Evolutionary conservation across 106 monocot genomes (phyloP).

Genomic region (Posidonia australis): DNA sequence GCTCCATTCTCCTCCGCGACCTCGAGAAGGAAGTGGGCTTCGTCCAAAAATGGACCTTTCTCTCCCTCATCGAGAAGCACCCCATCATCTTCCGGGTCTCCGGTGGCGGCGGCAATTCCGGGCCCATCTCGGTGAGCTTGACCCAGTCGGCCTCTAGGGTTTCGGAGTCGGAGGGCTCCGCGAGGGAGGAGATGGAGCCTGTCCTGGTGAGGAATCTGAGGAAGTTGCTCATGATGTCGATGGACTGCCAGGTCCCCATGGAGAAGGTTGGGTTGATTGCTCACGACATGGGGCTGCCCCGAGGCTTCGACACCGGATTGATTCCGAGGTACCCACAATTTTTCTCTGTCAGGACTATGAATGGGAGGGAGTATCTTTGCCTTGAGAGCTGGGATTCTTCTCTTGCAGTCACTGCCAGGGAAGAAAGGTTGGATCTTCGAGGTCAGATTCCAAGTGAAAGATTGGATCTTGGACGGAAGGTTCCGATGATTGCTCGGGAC

Average conservation of each 20-base stretch:
- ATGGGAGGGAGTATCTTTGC: constrained; percentile 45
- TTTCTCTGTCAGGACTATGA: constrained; percentile 33
- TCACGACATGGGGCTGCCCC: constrained; percentile 53
- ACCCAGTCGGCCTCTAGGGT: constrained; percentile 43
- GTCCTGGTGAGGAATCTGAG: constrained; percentile 53
- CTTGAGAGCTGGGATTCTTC: constrained; percentile 91
- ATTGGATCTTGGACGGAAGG: constrained; percentile 3
- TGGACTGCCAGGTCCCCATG: constrained; percentile 72
- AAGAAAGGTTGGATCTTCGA: not conserved
- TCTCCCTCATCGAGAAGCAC: constrained; percentile 62
- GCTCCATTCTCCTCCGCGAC: constrained; percentile 71
- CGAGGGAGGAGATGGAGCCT: constrained; percentile 62
- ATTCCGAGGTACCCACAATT: constrained; percentile 53
- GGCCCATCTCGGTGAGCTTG: constrained; percentile 57
- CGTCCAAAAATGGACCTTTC: constrained; percentile 73
- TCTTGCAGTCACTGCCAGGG: constrained; percentile 53
- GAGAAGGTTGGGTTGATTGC: constrained; percentile 64
- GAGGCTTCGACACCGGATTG: constrained; percentile 34
- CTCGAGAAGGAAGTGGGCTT: constrained; percentile 94
- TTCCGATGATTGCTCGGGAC: constrained; percentile 36
- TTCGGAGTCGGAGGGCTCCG: constrained; percentile 34
- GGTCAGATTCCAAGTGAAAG: not conserved
- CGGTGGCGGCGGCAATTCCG: constrained; percentile 34
- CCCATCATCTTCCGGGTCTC: constrained; percentile 60
- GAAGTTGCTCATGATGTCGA: constrained; percentile 89